Conservation (phyloP, 1,139 yeast species). For the Hyphopichia khmerensis region DNA sequence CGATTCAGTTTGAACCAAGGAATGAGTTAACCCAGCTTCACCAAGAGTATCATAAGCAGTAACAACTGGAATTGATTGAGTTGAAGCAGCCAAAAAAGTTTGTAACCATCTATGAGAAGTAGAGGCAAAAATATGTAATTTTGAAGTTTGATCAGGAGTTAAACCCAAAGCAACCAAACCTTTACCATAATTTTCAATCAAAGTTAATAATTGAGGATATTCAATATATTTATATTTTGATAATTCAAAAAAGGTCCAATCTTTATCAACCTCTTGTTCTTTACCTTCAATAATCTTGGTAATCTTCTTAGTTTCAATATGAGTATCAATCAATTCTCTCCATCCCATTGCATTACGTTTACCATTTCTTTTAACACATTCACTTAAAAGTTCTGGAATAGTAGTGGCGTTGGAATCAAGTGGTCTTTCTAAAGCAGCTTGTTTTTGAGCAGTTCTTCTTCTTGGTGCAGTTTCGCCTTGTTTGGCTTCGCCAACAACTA, state of each 20-base stretch:
- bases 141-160: constrained; percentile 57
- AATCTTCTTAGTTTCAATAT: constrained; percentile 72
- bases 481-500: constrained; percentile 77
- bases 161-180: constrained; percentile 81
- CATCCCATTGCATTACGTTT: constrained; percentile 66
- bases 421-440: constrained; percentile 58
- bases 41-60: constrained; percentile 98
- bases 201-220: constrained; percentile 54
- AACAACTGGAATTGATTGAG: constrained; percentile 82
- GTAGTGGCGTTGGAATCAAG: constrained; percentile 59
- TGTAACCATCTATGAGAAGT: constrained; percentile 92
- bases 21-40: constrained; percentile 85
- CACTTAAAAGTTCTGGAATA: constrained; percentile 67
- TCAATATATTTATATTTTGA: constrained; percentile 68
- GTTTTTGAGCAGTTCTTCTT: constrained; percentile 64
- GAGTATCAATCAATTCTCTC: constrained; percentile 73
- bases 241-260: constrained; percentile 84
- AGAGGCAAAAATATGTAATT: constrained; percentile 80
- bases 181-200: constrained; percentile 60
- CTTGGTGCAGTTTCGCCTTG: constrained; percentile 92
- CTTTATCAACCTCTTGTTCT: constrained; percentile 68
- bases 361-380: constrained; percentile 60
- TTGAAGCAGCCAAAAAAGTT: constrained; percentile 71
- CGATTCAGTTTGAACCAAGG: constrained; percentile 78
- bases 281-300: constrained; percentile 79